phyloP scores from a whole-genome alignment of 192 early-diverging fungal genomes.

The Entomortierella parvispora region DNA sequence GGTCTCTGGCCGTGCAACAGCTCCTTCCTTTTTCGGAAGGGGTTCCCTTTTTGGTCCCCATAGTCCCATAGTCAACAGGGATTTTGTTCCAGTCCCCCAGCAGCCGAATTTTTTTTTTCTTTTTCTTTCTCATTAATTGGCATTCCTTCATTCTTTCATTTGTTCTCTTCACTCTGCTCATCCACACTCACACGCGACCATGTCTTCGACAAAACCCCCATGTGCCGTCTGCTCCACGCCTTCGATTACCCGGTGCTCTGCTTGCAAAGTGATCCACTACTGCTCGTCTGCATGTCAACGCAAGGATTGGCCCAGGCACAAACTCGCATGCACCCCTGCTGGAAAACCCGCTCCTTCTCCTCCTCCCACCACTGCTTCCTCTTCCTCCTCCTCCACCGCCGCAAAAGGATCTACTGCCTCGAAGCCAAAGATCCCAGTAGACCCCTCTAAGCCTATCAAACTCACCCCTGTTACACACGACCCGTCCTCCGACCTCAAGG shows the following conservation, averaged over 20 bases:
- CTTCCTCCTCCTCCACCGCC: neutral
- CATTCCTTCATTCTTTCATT: no score
- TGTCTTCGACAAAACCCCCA: constrained; percentile 19
- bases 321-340: constrained; percentile 50
- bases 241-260: constrained; percentile 37
- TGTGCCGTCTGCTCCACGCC: constrained; percentile 44
- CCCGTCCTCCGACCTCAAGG: neutral
- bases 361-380: neutral
- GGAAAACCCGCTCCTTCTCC: no score
- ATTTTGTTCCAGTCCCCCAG: no score
- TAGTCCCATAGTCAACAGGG: no score
- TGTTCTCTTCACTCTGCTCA: no score
- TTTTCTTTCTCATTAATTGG: no score
- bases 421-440: constrained; percentile 11
- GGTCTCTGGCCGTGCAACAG: no score
- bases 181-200: neutral
- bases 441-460: neutral
- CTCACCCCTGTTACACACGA: neutral
- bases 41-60: no score
- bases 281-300: constrained; percentile 42
- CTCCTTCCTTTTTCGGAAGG: no score
- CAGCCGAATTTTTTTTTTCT: no score
- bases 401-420: neutral
- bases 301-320: constrained; percentile 42
- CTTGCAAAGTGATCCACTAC: constrained; percentile 46